Evolutionary conservation across 129 eudicot species (phyloP).

Genomic region (Flaveria ramosissima): DNA sequence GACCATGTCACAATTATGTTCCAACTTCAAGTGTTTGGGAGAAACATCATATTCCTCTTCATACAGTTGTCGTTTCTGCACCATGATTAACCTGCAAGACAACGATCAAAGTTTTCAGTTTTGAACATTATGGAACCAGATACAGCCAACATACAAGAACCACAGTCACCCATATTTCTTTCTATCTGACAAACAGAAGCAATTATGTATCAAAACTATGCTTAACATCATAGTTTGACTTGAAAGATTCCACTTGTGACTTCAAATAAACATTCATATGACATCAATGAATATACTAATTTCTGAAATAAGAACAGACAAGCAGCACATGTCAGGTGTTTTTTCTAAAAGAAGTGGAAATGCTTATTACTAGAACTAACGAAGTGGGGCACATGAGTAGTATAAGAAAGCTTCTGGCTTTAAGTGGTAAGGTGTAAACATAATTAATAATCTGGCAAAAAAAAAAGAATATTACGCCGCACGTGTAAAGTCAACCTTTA

Average conservation of each 20-base stretch:
- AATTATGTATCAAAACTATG: neutral
- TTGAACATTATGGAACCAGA: neutral
- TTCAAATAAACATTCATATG: neutral
- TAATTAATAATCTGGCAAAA: constrained; percentile 16
- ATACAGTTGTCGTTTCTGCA: constrained; percentile 51
- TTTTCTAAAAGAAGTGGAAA: neutral
- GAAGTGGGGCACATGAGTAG: constrained; percentile 11
- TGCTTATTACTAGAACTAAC: neutral
- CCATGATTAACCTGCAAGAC: constrained; percentile 56
- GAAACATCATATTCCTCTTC: constrained; percentile 51
- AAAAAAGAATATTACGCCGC: constrained; percentile 18
- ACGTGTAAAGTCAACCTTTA: constrained; percentile 30
- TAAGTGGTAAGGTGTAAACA: constrained; percentile 4
- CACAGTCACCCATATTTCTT: neutral
- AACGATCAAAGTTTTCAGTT: neutral
- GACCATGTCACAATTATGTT: constrained; percentile 30
- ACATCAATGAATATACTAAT: neutral
- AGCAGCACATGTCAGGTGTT: neutral
- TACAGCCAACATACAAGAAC: neutral
- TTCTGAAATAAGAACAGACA: neutral
- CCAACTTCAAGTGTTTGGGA: constrained; percentile 51
- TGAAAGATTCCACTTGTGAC: neutral
- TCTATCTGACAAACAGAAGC: no score
- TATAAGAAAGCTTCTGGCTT: neutral
- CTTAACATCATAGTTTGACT: neutral